Evolutionary conservation across 1,139 yeast species (phyloP), one percentile per base, ranked within the genome.

Genomic region (Cylindricascospora bacillispora): DNA sequence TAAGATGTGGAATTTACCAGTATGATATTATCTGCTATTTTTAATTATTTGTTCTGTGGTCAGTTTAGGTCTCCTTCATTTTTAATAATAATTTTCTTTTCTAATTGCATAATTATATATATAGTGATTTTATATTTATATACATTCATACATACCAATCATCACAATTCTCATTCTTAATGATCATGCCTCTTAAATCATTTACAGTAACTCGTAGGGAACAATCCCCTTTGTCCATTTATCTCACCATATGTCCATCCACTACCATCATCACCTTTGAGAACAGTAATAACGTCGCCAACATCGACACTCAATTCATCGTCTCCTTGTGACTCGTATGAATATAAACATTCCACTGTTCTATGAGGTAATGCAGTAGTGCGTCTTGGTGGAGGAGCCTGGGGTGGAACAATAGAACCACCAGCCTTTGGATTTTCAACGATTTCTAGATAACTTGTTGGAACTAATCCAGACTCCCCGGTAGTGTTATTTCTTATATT

Each of bases 191-290:
- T 19, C 15, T 28, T 22, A 15, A 11, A 15, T 32, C 28, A 39
- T 18, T 42, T 40, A 36, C 57, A 52, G 51, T 85, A 86, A 38
- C 80, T 65, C 1, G 92, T 76, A 5, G 97, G 97, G 56, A 86
- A 80, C 40, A 82, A 54, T 1, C 95, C 95, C 26, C 62, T 63
- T 20, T 43, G 45, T 1, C 94, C 95, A 43, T 76, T 66, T 12
- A 79, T 43, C 48, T 81, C 93, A 6, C 97, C 98, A 44, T 77
- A 82, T 1, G 95, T 85, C 99, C 99, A 89, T 1, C 99, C 99
- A 39, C 78, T 77, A 5, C 93, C 95, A 35, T 77, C 78, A 38
- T 82, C 89, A 28, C 71, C 81, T 25, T 69, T 71, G 24, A 78
- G 62, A 13, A 82, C 65, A 3, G 71, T 67, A n/a, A 83, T 71